Percentiles rank a stretch among this genome's conserved stretches.
Evolutionary conservation across 371 early-diverging fungal genomes (phyloP).

Genomic region (Smittium mucronatum): DNA sequence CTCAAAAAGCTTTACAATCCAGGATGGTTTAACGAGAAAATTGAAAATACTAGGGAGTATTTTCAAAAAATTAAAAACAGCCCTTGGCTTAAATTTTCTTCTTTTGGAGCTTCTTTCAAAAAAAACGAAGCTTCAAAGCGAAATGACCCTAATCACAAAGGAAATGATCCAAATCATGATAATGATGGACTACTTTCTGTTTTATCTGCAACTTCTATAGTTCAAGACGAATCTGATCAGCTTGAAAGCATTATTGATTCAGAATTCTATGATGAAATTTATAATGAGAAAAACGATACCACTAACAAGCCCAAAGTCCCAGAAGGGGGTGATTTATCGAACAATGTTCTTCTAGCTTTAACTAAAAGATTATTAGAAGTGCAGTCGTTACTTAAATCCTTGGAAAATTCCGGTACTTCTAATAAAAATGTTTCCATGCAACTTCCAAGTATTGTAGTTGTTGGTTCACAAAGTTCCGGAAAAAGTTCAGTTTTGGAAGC

Average conservation of each 20-base stretch:
- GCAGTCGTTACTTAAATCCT: slow-evolving; percentile 75
- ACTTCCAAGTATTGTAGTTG: slow-evolving; percentile 93
- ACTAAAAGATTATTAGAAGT: slow-evolving; percentile 90
- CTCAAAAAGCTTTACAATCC: slow-evolving; percentile 28
- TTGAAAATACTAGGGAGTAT: slow-evolving; percentile 25
- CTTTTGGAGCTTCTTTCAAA: neutral
- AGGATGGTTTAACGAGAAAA: slow-evolving; percentile 21
- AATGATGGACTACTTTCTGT: neutral
- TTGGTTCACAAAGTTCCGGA: slow-evolving; percentile 96
- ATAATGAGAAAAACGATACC: slow-evolving; percentile 1
- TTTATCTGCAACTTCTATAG: neutral
- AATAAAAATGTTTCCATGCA: slow-evolving; percentile 53
- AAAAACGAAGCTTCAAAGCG: neutral
- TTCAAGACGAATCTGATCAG: slow-evolving; percentile 14
- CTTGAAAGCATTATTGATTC: slow-evolving; percentile 11
- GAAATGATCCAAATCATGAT: neutral
- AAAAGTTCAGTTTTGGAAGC: slow-evolving; percentile 98
- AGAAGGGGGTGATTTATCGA: neutral
- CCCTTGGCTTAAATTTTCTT: too few relatives aligned
- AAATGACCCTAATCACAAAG: slow-evolving; percentile 4
- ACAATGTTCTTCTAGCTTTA: slow-evolving; percentile 64
- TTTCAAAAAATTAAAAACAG: slow-evolving; percentile 19
- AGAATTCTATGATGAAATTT: neutral
- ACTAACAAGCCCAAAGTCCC: neutral
- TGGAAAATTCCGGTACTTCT: slow-evolving; percentile 22